Evolutionary conservation across 352 stramenopile species (phyloP), one percentile per base, ranked within the genome.

Genomic region (Saprolegnia diclina): DNA sequence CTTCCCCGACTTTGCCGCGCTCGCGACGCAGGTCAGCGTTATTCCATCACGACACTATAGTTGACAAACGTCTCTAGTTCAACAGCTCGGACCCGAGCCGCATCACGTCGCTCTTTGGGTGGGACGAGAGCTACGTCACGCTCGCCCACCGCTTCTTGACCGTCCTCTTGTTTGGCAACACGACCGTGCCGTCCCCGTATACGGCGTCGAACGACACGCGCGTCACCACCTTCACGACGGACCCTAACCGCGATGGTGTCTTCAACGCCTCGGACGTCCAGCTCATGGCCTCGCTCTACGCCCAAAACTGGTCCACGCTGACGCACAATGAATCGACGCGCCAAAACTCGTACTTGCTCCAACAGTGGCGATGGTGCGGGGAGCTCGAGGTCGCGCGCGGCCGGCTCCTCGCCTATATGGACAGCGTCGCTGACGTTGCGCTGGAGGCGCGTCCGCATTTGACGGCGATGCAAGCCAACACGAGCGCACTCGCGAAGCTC

Each of bases 161-260:
- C 53, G 56, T 35, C 19, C 64, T 80, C 19, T 72, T 79, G 0
- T 84, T 88, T 16, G 75, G 72, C 0, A 86, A 88, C 56, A 55
- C 56, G 18, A 77, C 67, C 1, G 72, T 80, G 11, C 26, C 45
- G 0, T 89, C 83, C 0, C 83, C 83, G 0, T 90, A 92, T 73
- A 82, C 59, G 24, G 4, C 32, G 5, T 56, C 59, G 19, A 55
- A 18, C 24, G 59, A 59, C 35, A 16, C 52, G 19, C 52, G 24
- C 13, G n/a, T 45, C 26, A 53, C 32, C 22, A 66, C 62, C 32
- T 45, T 66, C 32, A 55, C 35, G 38, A n/a, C 19, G 29, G 42
- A 67, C 14, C 22, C 42, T 3, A 57, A 3, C 22, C 11, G 50
- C 46, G 62, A 56, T 18, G 18, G n/a, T 4, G 26, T 38, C 16